Evolutionary conservation across 1,284 basidiomycete species (phyloP), one percentile per base, ranked within the genome.

Genomic region (Rhizoctonia solani): DNA sequence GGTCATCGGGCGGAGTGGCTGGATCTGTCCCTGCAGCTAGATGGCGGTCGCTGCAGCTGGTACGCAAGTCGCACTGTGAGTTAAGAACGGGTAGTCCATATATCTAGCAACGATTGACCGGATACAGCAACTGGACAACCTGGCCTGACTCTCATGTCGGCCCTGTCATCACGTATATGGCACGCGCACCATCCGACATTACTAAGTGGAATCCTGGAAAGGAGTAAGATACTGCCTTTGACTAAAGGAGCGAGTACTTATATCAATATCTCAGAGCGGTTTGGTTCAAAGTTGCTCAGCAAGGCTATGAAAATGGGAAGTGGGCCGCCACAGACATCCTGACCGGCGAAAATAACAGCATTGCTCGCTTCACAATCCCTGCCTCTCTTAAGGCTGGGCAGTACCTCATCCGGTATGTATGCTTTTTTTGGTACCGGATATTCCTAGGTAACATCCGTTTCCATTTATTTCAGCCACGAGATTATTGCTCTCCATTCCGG

Each of bases 81-180:
- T 25, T 25, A 8, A 11, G 11, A 46, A 5, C 6, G 8, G 21
- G 6, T 19, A 9, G 6, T 46, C 19, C 44, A 21, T 19, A 19
- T 19, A 11, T 21, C 11, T 21, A 46, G 44, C 44, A 6, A 46
- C 8, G 6, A 11, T 19, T 14, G 13, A 46, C 8, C 16, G 8
- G 44, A 6, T 46, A 11, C 32, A 65, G 59, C 23, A 81, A 82
- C 72, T 83, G 82, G 82, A 83, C 82, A 0, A 76, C 79, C 3
- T 83, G 82, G 82, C 81, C 71, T 11, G 58, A 67, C 39, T 66
- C 39, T 21, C 71, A 72, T 34, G 25, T 68, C 27, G 80, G 81
- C 3, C 81, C 81, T 0, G 75, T 82, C 70, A 79, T 83, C 71
- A 83, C 81, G 1, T 83, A 82, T 71, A 76, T 82, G 74, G 79